Percentiles rank a stretch among this genome's conserved stretches.
Evolutionary conservation across 2,329 filamentous ascomycete species (phyloP).

Genomic region (Fusarium sambucinum): DNA sequence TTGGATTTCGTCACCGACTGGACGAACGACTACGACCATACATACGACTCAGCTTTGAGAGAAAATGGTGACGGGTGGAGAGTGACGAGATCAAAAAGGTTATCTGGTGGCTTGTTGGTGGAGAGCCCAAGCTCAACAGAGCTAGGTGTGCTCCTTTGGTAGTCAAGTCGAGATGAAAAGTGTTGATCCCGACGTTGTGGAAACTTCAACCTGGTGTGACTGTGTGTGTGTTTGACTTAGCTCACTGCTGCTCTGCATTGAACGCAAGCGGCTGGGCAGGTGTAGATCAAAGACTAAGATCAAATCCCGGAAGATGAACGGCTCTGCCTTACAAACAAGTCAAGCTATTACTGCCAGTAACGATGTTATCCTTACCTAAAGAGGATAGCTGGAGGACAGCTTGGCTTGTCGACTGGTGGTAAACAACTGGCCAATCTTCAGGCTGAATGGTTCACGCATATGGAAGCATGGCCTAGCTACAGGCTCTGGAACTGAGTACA

Average conservation of each 20-base stretch:
- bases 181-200: conserved; percentile 51
- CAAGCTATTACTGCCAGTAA: neutral
- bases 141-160: conserved; percentile 51
- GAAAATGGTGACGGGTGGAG: conserved; percentile 49
- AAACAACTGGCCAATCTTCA: neutral
- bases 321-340: neutral
- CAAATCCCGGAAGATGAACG: neutral
- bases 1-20: conserved; percentile 50
- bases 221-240: conserved; percentile 45
- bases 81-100: conserved; percentile 45
- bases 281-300: conserved; percentile 31
- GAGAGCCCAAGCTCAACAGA: conserved; percentile 43
- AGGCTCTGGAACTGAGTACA: neutral
- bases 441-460: neutral
- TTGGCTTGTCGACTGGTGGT: neutral
- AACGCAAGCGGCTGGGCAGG: conserved; percentile 9
- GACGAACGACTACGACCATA: conserved; percentile 44
- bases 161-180: conserved; percentile 56
- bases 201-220: conserved; percentile 48
- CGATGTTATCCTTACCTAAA: neutral
- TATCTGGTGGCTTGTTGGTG: conserved; percentile 44
- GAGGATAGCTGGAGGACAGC: neutral
- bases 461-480: neutral
- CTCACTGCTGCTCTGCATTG: conserved; percentile 25
- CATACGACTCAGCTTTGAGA: conserved; percentile 44